These are phyloP conservation scores for Fragilaria crotonensis DNA, from an alignment of 108 stramenopile species.

Conservation along the genomic window DNA sequence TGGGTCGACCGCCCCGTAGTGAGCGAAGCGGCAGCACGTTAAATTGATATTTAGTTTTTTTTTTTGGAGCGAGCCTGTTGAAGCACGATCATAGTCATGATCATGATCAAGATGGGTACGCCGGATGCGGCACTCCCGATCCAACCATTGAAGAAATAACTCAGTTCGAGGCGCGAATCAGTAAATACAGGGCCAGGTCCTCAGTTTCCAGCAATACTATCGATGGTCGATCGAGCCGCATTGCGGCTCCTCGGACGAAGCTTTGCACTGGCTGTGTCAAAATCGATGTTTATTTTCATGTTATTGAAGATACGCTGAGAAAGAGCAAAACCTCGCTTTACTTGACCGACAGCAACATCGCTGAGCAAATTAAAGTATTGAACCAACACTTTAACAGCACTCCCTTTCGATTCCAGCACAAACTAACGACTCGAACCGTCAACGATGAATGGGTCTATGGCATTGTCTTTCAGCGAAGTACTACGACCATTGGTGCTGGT, in stretches of 20 bases:
- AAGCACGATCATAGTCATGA: too few relatives aligned
- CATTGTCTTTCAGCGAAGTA: background rate
- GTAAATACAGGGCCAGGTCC: background rate
- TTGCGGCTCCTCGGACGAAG: background rate
- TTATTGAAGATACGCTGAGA: background rate
- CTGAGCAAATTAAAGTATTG: slow-evolving; percentile 1
- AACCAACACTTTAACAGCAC: background rate
- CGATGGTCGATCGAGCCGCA: background rate
- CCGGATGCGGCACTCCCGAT: background rate
- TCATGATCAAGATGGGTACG: background rate
- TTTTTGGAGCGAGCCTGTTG: too few relatives aligned
- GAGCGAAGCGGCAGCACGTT: too few relatives aligned
- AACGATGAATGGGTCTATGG: slow-evolving; percentile 2
- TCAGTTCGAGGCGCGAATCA: background rate
- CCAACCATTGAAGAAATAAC: background rate
- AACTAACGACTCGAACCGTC: background rate
- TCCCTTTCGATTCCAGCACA: slow-evolving; percentile 3
- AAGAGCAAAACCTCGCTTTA: slow-evolving; percentile 2
- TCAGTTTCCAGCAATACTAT: too few relatives aligned
- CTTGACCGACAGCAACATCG: slow-evolving; percentile 1
- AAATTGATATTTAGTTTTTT: too few relatives aligned
- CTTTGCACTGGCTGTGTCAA: slow-evolving; percentile 2
- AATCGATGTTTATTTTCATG: slow-evolving; percentile 14
- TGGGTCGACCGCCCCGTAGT: too few relatives aligned
- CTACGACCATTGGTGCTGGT: background rate